Evolutionary conservation across 306 rosid species (phyloP).

Genomic region (Datisca glomerata): DNA sequence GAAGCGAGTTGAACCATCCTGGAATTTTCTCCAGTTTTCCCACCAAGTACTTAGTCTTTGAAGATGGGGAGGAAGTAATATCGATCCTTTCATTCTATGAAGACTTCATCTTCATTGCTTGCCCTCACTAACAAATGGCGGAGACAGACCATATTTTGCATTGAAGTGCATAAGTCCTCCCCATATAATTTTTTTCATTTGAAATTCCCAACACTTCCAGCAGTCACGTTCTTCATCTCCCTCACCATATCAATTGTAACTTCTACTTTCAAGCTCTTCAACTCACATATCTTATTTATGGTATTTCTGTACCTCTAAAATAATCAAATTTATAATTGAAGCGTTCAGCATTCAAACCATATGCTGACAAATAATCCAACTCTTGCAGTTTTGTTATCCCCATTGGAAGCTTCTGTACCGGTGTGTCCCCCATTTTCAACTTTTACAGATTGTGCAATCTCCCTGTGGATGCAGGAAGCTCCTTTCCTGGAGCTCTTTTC

Average conservation of each 20-base stretch:
- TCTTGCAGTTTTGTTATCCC: not conserved
- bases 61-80: conserved; percentile 1
- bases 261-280: conserved; percentile 5
- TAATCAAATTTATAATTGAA: not conserved
- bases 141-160: conserved; percentile 1
- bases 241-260: not conserved
- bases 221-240: conserved; percentile 1
- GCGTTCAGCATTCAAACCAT: not conserved
- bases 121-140: not conserved
- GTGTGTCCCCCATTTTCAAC: conserved; percentile 9
- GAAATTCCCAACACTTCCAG: not conserved
- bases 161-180: not conserved
- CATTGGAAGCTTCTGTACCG: conserved; percentile 2
- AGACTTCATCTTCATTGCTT: conserved; percentile 2
- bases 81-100: not conserved
- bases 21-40: conserved; percentile 11
- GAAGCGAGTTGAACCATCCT: conserved; percentile 4
- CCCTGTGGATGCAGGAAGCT: conserved; percentile 11
- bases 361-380: not conserved
- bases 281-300: not conserved
- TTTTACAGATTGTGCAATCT: conserved; percentile 9
- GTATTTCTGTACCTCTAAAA: conserved; percentile 1
- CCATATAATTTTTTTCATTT: conserved; percentile 1
- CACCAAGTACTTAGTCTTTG: not conserved
- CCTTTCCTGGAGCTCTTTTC: not conserved